Conservation (phyloP, 208 protist genomes). For the Angomonas deanei region DNA sequence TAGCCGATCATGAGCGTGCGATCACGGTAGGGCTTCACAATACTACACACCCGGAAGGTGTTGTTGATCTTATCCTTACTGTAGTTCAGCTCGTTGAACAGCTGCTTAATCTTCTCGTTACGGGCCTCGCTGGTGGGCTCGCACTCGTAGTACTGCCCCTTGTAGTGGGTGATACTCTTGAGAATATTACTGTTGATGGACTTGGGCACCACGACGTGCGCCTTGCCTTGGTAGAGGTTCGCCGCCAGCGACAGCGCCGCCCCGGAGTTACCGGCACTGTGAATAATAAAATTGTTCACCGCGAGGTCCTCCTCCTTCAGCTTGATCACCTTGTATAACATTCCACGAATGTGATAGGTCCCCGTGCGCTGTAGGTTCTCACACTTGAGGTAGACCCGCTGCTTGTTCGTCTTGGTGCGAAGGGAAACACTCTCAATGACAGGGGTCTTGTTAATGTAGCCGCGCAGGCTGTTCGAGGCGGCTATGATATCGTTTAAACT, state of each 20-base stretch:
- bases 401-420: slow-evolving; percentile 31
- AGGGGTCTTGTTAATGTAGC: slow-evolving; percentile 69
- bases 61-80: slow-evolving; percentile 28
- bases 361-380: slow-evolving; percentile 79
- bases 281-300: slow-evolving; percentile 79
- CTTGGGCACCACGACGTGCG: slow-evolving; percentile 86
- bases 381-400: slow-evolving; percentile 66
- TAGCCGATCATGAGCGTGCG: slow-evolving; percentile 86
- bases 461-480: slow-evolving; percentile 44
- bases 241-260: slow-evolving; percentile 88
- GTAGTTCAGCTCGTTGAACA: slow-evolving; percentile 41
- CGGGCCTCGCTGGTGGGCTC: slow-evolving; percentile 48
- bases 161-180: slow-evolving; percentile 51
- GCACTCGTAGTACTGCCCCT: slow-evolving; percentile 38
- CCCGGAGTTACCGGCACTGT: slow-evolving; percentile 90
- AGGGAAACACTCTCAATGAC: slow-evolving; percentile 58
- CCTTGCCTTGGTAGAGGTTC: slow-evolving; percentile 61
- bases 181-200: slow-evolving; percentile 73
- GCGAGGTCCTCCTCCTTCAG: slow-evolving; percentile 57
- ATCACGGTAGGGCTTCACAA: slow-evolving; percentile 92
- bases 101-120: slow-evolving; percentile 18
- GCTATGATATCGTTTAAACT: slow-evolving; percentile 61
- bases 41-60: slow-evolving; percentile 20
- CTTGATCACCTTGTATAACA: slow-evolving; percentile 66
- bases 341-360: slow-evolving; percentile 64